phyloP scores from a whole-genome alignment of 768 basidiomycete species.

The Kwoniella europaea region DNA sequence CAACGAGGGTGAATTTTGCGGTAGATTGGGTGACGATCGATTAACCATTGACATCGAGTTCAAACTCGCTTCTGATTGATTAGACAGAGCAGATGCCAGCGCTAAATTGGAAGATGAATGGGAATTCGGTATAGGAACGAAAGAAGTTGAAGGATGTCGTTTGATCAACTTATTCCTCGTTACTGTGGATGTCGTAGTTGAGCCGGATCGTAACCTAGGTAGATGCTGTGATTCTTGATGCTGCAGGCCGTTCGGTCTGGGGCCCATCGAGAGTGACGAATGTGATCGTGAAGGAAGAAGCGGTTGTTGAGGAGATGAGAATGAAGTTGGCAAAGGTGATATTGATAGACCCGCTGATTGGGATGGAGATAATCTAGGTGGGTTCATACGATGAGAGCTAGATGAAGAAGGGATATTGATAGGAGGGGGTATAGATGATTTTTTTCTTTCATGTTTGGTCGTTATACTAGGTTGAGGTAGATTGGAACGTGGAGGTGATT shows the following conservation, averaged over 20 bases:
- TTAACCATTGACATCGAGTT: constrained; percentile 14
- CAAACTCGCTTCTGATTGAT: constrained; percentile 15
- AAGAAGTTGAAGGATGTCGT: constrained; percentile 43
- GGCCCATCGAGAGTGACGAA: neutral
- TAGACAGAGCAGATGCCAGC: neutral
- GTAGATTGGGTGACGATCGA: constrained; percentile 31
- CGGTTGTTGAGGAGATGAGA: constrained; percentile 19
- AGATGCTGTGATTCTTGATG: neutral
- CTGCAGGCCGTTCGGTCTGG: neutral
- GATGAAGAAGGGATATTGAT: constrained; percentile 19
- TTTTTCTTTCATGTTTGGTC: constrained; percentile 6
- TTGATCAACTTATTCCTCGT: constrained; percentile 36
- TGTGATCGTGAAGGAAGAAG: constrained; percentile 18
- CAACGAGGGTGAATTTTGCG: constrained; percentile 6
- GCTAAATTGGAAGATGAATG: constrained; percentile 18
- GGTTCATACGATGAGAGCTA: neutral
- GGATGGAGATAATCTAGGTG: constrained; percentile 18
- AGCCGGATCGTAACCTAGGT: constrained; percentile 27
- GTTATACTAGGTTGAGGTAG: neutral
- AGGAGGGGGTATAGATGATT: constrained; percentile 25
- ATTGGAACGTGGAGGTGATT: constrained; percentile 29
- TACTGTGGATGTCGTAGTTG: constrained; percentile 9
- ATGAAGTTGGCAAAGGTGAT: constrained; percentile 18
- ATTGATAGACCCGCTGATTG: constrained; percentile 1
- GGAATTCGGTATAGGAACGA: constrained; percentile 19